A percentile compares a stretch with the other conserved stretches of the same genome.
Conservation (phyloP, 1,139 yeast genomes). For the Suhomyces taliae region DNA sequence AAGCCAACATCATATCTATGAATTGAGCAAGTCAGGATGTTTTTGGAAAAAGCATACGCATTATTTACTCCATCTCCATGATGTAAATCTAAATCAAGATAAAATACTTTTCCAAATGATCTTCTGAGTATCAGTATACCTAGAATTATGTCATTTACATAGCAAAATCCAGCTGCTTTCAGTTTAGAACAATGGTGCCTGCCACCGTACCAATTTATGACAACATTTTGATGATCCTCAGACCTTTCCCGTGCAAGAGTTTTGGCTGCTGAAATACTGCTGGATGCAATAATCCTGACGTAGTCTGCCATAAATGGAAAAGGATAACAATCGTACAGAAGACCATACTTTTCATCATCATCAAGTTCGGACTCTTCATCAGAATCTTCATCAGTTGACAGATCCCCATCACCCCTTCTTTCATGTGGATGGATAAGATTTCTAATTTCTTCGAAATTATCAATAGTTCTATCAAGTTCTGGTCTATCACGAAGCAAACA, state of each 20-base stretch:
- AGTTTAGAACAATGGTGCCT: slow-evolving; percentile 65
- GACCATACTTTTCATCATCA: slow-evolving; percentile 27
- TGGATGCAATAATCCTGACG: slow-evolving; percentile 53
- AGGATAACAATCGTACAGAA: slow-evolving; percentile 63
- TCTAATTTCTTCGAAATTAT: neutral
- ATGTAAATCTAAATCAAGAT: slow-evolving; percentile 72
- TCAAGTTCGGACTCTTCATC: slow-evolving; percentile 7
- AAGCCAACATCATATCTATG: slow-evolving; percentile 69
- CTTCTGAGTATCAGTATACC: slow-evolving; percentile 50
- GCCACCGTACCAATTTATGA: slow-evolving; percentile 79
- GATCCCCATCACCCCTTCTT: too few relatives aligned
- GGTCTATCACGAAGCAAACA: slow-evolving; percentile 28
- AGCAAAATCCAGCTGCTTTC: slow-evolving; percentile 72
- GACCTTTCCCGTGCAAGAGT: slow-evolving; percentile 19
- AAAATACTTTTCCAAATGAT: slow-evolving; percentile 50
- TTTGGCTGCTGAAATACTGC: slow-evolving; percentile 54
- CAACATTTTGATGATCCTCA: slow-evolving; percentile 30
- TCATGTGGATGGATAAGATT: neutral
- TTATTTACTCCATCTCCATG: slow-evolving; percentile 80
- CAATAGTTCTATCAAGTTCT: slow-evolving; percentile 2
- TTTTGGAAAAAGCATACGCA: slow-evolving; percentile 58
- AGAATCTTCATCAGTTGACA: too few relatives aligned
- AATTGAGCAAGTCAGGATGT: slow-evolving; percentile 61
- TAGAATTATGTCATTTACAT: slow-evolving; percentile 65
- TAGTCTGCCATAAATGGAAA: slow-evolving; percentile 57